Conservation (phyloP, 2,329 filamentous ascomycete species). For the Diaporthe helianthi region DNA sequence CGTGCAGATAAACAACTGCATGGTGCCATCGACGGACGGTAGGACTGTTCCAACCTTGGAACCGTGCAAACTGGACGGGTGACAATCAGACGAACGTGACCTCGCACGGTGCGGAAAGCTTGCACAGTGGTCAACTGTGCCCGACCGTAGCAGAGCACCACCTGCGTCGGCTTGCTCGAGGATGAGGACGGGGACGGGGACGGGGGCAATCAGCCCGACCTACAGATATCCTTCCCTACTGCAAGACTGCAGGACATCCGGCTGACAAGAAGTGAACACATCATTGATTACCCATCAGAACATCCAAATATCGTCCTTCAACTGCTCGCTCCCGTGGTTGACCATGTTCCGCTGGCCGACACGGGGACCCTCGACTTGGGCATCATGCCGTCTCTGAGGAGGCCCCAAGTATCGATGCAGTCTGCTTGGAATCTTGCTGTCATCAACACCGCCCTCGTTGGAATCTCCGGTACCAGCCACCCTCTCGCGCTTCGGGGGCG, state of each 20-base stretch:
- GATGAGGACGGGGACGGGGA: too few species aligned
- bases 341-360: background rate
- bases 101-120: background rate
- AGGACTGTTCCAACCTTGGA: background rate
- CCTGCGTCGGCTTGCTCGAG: background rate
- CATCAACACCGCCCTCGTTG: background rate
- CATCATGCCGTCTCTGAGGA: background rate
- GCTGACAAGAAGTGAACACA: background rate
- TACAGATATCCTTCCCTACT: background rate
- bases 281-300: background rate
- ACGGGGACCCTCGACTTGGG: background rate
- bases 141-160: background rate
- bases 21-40: background rate
- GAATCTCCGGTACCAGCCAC: too few species aligned
- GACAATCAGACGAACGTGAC: slow-evolving; percentile 15
- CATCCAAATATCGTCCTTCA: background rate
- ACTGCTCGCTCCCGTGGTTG: background rate
- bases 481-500: slow-evolving; percentile 18
- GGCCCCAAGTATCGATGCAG: background rate
- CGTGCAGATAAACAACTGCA: background rate
- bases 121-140: background rate
- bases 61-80: background rate
- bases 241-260: background rate
- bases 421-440: background rate
- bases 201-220: background rate